These are phyloP conservation scores for Solanum microdontum DNA, from an alignment of 257 asterid genomes.

Conservation along the genomic window DNA sequence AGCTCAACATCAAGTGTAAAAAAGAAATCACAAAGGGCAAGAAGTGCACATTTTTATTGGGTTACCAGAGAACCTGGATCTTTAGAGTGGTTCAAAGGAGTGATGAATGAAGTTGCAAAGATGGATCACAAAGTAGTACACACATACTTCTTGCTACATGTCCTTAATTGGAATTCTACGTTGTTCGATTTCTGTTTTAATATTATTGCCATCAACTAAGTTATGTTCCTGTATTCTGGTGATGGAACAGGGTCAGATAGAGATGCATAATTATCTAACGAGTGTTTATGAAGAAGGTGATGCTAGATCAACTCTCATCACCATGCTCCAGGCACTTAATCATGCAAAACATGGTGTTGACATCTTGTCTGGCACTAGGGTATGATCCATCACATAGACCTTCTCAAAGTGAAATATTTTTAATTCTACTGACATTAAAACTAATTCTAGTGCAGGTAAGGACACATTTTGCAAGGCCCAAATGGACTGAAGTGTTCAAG, in stretches of 20 bases:
- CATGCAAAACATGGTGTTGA: conserved; percentile 94
- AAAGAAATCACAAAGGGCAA: conserved; percentile 36
- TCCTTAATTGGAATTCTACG: neutral
- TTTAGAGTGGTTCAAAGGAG: conserved; percentile 92
- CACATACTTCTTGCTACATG: neutral
- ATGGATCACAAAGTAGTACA: conserved; percentile 64
- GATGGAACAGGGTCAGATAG: conserved; percentile 66
- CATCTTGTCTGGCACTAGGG: conserved; percentile 85
- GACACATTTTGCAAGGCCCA: conserved; percentile 32
- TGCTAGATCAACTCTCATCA: conserved; percentile 86
- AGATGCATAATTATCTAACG: conserved; percentile 89
- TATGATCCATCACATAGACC: conserved; percentile 15
- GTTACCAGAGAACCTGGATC: conserved; percentile 92
- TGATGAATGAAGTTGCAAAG: conserved; percentile 86
- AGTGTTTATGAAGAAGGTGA: conserved; percentile 91
- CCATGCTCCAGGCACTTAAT: conserved; percentile 91
- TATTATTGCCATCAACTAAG: neutral
- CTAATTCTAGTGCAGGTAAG: conserved; percentile 43
- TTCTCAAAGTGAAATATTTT: neutral
- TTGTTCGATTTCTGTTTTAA: neutral
- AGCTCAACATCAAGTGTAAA: conserved; percentile 31
- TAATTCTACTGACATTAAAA: neutral
- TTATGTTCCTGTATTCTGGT: neutral
- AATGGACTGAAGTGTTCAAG: conserved; percentile 71
- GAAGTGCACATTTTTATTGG: conserved; percentile 78